Base-by-base conservation (phyloP, 2,329 filamentous ascomycete species). In the Helicocarpus griseus region DNA sequence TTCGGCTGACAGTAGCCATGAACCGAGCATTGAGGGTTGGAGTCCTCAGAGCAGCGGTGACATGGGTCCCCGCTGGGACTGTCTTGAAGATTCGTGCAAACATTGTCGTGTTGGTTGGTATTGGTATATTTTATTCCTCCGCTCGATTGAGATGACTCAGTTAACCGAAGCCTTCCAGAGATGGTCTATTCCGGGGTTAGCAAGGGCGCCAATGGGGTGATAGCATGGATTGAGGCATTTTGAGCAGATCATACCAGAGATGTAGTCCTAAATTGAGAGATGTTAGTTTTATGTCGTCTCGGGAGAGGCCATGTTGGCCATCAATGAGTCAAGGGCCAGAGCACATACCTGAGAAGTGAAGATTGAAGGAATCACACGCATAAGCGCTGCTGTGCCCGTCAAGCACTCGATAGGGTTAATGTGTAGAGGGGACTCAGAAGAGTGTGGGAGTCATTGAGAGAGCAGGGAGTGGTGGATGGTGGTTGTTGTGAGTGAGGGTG, bases 331-430 rank as follows among this genome's bases (percentile, higher is more conserved):
- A 21, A 13, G 44, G 53, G 53, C 50, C 43, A 47, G 36, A 31
- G 53, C 49, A 28, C 77, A 57, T 84, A 88, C 86, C 82, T 90
- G 86, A 74, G 86, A 90, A 76, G 86, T 90, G 78, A 89, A 90
- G 72, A 85, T 80, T 73, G 86, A 88, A 75, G 80, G 78, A 80
- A 84, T 83, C 78, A 85, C 85, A 85, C 83, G 86, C 86, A 89
- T 89, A 85, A 84, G 83, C 78, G 82, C 85, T 77, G 77, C 59
- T 67, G 65, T 67, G 60, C 60, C 58, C 58, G 55, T 62, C 64
- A 59, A 65, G 69, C 68, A 68, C 63, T 65, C 51, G 52, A 47
- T 50, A 50, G 52, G n/a, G 35, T 40, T 53, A 51, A 51, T 52
- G 45, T 39, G 50, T 38, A 49, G 22, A 57, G 56, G 57, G 53